Evolutionary conservation across 2,329 filamentous ascomycete genomes (phyloP).

Genomic region (Penicillium sp.): DNA sequence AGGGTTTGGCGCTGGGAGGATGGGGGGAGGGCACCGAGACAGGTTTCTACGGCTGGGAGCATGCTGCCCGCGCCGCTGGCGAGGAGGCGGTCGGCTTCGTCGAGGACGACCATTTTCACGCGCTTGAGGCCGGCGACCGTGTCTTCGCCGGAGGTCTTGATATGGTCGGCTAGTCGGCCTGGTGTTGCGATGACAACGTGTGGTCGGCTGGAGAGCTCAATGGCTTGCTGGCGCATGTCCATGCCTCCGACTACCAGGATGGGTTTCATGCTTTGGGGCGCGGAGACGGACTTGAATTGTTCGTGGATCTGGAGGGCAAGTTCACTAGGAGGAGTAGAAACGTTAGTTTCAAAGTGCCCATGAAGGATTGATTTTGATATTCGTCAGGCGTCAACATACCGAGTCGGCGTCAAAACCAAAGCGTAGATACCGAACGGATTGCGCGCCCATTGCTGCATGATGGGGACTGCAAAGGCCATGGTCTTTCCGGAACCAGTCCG

Average conservation of each 20-base stretch:
- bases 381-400: constrained; percentile 43
- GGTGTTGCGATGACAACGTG: constrained; percentile 95
- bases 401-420: constrained; percentile 81
- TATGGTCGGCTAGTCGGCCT: constrained; percentile 87
- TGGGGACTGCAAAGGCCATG: constrained; percentile 89
- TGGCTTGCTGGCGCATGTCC: constrained; percentile 88
- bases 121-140: constrained; percentile 77
- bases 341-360: background rate
- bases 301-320: constrained; percentile 94
- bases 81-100: constrained; percentile 90
- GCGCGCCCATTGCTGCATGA: constrained; percentile 87
- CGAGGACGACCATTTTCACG: constrained; percentile 81
- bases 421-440: constrained; percentile 91
- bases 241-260: constrained; percentile 87
- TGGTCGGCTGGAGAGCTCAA: constrained; percentile 73
- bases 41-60: constrained; percentile 90
- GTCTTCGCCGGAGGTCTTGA: constrained; percentile 84
- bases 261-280: constrained; percentile 80
- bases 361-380: background rate
- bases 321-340: constrained; percentile 54
- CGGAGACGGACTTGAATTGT: constrained; percentile 88
- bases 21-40: constrained; percentile 74
- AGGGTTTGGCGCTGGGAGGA: constrained; percentile 80
- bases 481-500: constrained; percentile 97
- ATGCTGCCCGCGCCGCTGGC: constrained; percentile 73